A percentile compares a stretch with the other conserved stretches of the same genome.
These are phyloP conservation scores for Astrocystis sublimbata DNA, from an alignment of 495 filamentous ascomycete species.

Conservation along the genomic window DNA sequence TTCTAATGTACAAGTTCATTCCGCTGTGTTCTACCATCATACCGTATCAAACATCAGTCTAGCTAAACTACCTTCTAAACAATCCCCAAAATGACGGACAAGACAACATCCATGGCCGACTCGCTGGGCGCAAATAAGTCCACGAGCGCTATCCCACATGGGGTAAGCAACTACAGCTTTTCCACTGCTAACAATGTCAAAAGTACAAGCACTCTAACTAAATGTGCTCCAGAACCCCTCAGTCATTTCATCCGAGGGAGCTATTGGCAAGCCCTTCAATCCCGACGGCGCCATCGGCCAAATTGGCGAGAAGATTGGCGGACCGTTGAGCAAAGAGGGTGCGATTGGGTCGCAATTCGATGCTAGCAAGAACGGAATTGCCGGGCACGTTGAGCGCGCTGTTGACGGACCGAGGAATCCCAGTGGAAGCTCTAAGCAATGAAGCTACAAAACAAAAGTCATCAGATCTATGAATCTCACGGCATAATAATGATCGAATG, in stretches of 20 bases:
- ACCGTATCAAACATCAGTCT: background rate
- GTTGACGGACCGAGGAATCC: slow-evolving; percentile 11
- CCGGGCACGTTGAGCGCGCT: slow-evolving; percentile 8
- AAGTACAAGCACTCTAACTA: background rate
- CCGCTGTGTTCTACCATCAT: background rate
- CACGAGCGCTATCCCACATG: slow-evolving; percentile 9
- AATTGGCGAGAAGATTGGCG: slow-evolving; percentile 12
- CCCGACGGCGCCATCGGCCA: slow-evolving; percentile 7
- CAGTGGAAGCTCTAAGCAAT: background rate
- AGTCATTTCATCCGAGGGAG: slow-evolving; percentile 3
- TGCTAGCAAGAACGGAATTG: slow-evolving; percentile 11
- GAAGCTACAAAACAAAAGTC: background rate
- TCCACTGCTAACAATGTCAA: background rate
- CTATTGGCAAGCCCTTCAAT: slow-evolving; percentile 13
- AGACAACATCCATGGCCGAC: slow-evolving; percentile 11
- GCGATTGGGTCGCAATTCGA: slow-evolving; percentile 11
- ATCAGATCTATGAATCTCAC: no score
- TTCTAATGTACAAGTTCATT: no score
- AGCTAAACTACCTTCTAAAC: background rate
- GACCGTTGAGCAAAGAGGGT: slow-evolving; percentile 5
- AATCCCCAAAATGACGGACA: slow-evolving; percentile 1
- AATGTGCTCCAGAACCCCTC: slow-evolving; percentile 1
- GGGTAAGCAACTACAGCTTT: background rate
- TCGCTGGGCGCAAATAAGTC: slow-evolving; percentile 7
- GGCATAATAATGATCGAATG: no score